Base-by-base conservation (phyloP, 768 basidiomycete species). In the Russula virescens region DNA sequence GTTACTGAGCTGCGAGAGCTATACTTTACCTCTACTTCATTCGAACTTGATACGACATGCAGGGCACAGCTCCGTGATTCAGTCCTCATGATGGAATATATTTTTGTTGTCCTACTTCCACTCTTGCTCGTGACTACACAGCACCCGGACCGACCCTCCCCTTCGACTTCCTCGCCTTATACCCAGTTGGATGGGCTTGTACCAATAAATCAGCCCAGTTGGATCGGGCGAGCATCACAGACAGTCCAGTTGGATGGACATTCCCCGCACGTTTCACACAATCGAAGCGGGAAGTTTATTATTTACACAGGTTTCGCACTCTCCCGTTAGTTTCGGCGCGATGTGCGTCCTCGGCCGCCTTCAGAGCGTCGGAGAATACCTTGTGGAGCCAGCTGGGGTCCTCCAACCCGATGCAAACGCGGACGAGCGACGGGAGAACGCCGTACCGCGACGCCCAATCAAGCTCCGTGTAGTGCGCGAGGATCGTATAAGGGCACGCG, bases 361-460 rank as follows among this genome's bases (percentile, higher is more conserved):
- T 77, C 61, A 97, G 66, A 35, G 94, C 93, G 13, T 62, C 70
- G 55, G 76, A 77, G 65, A 97, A 91, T 65, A 78, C 81, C 5
- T 71, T 71, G 49, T 87, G 71, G 53, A 98, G 73, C 43, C 69
- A 71, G 46, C 78, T 79, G 25, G 72, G 75, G 10, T 91, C 84
- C 75, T 98, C 96, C 80, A 94, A 78, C 9, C 96, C 96, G n/a
- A 97, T 85, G 66, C 89, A 94, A 35, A 98, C 82, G 62, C 96
- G 80, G 11, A 99, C 91, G 48, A 99, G 74, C 5, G 85, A 86
- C 57, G 77, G 77, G 69, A 96, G 91, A 14, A 99, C 91, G 21
- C 91, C 94, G 74, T 83, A 96, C 64, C 79, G 76, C 54, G 83
- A 86, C 18, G 95, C 96, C 96, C 96, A 99, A 42, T 89, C 91